Conservation (phyloP, 75 land plant species). For the Larix kaempferi region DNA sequence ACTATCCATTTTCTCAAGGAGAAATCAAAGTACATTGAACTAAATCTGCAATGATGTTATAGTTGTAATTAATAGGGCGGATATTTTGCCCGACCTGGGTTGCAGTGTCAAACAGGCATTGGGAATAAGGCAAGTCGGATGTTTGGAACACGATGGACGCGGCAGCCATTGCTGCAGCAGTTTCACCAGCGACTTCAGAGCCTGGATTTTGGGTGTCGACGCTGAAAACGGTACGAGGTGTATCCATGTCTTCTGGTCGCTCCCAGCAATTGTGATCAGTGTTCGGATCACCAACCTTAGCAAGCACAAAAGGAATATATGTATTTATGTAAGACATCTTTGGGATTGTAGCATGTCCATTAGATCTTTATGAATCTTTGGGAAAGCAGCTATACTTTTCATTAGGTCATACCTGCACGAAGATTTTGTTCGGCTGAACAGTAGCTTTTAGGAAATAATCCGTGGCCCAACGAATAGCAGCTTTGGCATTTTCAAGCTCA, state of each 20-base stretch:
- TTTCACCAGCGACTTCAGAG: conserved; percentile 77
- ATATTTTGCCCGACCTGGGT: neutral
- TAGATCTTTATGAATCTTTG: too few species aligned
- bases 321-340: neutral
- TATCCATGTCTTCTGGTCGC: conserved; percentile 86
- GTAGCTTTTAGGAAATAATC: conserved; percentile 81
- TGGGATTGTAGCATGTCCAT: too few species aligned
- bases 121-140: conserved; percentile 33
- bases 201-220: conserved; percentile 52
- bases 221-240: conserved; percentile 40
- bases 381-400: too few species aligned
- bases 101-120: conserved; percentile 26
- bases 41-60: neutral
- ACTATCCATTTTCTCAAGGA: too few species aligned
- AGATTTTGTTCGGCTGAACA: conserved; percentile 32
- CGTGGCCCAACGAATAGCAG: conserved; percentile 72
- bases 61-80: too few species aligned
- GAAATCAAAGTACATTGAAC: neutral
- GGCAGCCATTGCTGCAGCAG: conserved; percentile 80
- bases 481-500: conserved; percentile 52
- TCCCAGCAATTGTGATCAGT: conserved; percentile 77
- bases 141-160: conserved; percentile 67
- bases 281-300: conserved; percentile 59
- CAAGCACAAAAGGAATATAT: neutral
- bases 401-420: conserved; percentile 35